Conservation (phyloP, 176 grass and related monocot genomes). For the Bothriochloa decipiens region DNA sequence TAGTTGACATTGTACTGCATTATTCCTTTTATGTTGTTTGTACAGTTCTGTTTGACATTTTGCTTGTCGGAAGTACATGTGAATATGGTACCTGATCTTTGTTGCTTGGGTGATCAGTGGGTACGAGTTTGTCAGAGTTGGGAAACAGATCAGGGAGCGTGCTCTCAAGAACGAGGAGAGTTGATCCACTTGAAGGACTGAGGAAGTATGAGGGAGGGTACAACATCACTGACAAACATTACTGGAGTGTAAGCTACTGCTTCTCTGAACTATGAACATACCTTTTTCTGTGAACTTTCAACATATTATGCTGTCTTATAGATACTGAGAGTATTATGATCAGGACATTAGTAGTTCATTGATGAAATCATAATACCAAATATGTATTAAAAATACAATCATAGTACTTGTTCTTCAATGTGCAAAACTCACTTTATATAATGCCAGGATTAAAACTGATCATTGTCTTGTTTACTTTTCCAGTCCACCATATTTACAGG, state of each 20-base stretch:
- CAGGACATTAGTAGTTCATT: not conserved
- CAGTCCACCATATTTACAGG: slow-evolving; percentile 96
- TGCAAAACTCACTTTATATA: not conserved
- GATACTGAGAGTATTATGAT: not conserved
- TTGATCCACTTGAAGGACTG: slow-evolving; percentile 72
- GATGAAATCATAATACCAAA: not conserved
- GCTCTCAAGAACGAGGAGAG: slow-evolving; percentile 64
- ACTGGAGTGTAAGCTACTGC: slow-evolving; percentile 87
- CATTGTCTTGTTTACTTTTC: slow-evolving; percentile 45
- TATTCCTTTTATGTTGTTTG: slow-evolving; percentile 36
- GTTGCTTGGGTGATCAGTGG: slow-evolving; percentile 32
- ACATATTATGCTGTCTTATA: not conserved
- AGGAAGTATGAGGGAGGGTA: slow-evolving; percentile 85
- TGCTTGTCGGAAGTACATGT: slow-evolving; percentile 8
- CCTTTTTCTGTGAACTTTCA: not conserved
- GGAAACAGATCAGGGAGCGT: slow-evolving; percentile 36
- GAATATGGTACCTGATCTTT: slow-evolving; percentile 23
- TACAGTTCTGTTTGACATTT: slow-evolving; percentile 2
- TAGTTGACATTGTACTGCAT: slow-evolving; percentile 11
- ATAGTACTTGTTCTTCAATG: not conserved
- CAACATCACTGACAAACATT: slow-evolving; percentile 85
- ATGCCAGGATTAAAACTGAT: slow-evolving; percentile 15
- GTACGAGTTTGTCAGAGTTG: slow-evolving; percentile 38
- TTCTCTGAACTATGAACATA: slow-evolving; percentile 33
- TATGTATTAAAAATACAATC: not conserved